These are phyloP conservation scores for Sambucus nigra DNA, from an alignment of 129 eudicot genomes.

Conservation along the genomic window DNA sequence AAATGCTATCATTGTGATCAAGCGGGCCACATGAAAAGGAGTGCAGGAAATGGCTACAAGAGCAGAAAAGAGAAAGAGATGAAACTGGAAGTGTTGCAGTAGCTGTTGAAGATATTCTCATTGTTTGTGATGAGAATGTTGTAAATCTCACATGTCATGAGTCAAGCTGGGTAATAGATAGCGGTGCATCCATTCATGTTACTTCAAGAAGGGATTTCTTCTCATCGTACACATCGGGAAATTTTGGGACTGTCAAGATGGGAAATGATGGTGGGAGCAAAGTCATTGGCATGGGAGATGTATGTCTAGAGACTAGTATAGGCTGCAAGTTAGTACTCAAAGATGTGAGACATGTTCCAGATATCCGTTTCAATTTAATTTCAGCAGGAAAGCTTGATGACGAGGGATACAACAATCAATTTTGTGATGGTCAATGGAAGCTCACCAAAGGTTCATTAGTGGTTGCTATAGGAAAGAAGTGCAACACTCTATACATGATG, in stretches of 20 bases:
- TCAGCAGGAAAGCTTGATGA: too few relatives aligned
- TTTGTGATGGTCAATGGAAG: too few relatives aligned
- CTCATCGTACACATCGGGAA: background rate
- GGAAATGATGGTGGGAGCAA: background rate
- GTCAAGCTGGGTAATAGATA: slow-evolving; percentile 11
- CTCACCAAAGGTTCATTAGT: too few relatives aligned
- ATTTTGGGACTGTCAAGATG: slow-evolving; percentile 8
- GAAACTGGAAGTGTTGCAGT: background rate
- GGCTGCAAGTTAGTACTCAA: background rate
- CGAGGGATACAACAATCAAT: too few relatives aligned
- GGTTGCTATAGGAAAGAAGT: too few relatives aligned
- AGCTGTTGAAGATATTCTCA: background rate
- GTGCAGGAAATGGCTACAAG: background rate
- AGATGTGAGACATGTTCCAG: background rate
- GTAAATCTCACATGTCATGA: background rate
- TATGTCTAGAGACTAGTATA: background rate
- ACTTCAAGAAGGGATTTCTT: slow-evolving; percentile 8
- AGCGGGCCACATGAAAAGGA: slow-evolving; percentile 2
- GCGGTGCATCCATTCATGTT: slow-evolving; percentile 11
- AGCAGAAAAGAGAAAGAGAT: background rate
- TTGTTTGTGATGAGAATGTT: slow-evolving; percentile 3
- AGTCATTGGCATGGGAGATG: background rate
- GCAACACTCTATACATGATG: too few relatives aligned
- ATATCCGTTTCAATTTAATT: background rate
- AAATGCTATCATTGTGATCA: slow-evolving; percentile 7